phyloP scores from a whole-genome alignment of 2,329 filamentous ascomycete species.

The Claviceps maximensis region DNA sequence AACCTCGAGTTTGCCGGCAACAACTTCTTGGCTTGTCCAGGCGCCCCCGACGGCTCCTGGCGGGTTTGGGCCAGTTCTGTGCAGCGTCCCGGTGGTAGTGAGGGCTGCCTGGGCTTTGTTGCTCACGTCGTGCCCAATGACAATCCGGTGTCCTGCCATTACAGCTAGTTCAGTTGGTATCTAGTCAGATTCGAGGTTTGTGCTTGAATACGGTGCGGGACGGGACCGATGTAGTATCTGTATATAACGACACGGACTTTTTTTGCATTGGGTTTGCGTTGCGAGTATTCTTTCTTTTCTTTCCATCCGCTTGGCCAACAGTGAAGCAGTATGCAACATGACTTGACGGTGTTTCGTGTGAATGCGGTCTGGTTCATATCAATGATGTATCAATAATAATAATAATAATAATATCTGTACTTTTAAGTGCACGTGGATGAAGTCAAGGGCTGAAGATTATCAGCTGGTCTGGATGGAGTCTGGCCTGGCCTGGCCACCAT shows the following conservation, averaged over 20 bases:
- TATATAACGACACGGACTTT: neutral
- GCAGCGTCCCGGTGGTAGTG: neutral
- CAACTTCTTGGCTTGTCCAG: slow-evolving; percentile 40
- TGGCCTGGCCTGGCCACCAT: no score
- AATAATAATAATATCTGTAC: no score
- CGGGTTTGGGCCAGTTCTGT: slow-evolving; percentile 20
- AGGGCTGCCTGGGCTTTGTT: slow-evolving; percentile 1
- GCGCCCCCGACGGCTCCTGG: slow-evolving; percentile 28
- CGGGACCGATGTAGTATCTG: neutral
- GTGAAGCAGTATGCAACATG: neutral
- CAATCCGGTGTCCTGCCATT: slow-evolving; percentile 1
- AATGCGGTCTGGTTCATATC: no score
- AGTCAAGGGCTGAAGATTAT: no score
- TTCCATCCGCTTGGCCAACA: neutral
- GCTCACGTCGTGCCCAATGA: neutral
- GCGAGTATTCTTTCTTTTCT: neutral
- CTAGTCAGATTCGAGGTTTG: no score
- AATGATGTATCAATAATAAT: no score
- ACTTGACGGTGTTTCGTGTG: neutral
- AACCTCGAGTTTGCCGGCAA: slow-evolving; percentile 32
- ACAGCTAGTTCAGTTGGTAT: neutral
- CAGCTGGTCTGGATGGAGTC: no score
- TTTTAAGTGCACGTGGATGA: no score
- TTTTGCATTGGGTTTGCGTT: neutral
- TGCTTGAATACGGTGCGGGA: neutral